Evolutionary conservation across 2,329 filamentous ascomycete species (phyloP).

Genomic region (Colletotrichum godetiae): DNA sequence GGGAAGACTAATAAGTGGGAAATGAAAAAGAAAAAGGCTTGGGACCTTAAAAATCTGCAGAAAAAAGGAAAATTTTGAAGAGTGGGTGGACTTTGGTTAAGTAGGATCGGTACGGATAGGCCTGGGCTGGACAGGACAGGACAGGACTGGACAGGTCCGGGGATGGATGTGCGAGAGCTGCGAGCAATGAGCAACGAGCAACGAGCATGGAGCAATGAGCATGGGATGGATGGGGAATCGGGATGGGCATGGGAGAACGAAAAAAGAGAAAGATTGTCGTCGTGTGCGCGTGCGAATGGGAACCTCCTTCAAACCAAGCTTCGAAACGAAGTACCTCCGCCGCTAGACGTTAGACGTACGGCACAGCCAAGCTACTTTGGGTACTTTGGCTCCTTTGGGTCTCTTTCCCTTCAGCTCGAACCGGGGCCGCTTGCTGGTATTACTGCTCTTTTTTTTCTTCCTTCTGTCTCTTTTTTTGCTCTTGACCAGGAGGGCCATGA

Average conservation of each 20-base stretch:
- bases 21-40: constrained; percentile 22
- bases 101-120: constrained; percentile 17
- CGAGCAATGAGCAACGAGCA: neutral
- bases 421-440: neutral
- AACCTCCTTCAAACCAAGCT: constrained; percentile 38
- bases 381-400: neutral
- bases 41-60: constrained; percentile 31
- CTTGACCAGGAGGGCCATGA: neutral
- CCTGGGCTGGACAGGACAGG: constrained; percentile 18
- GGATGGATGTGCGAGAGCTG: neutral
- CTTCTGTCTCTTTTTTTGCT: neutral
- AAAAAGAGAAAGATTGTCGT: constrained; percentile 22
- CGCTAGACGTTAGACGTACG: constrained; percentile 7
- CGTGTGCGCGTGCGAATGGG: constrained; percentile 34
- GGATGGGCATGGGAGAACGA: constrained; percentile 1
- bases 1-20: constrained; percentile 23
- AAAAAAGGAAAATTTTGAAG: constrained; percentile 1
- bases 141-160: constrained; percentile 20
- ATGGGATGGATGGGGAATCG: too few relatives aligned
- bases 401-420: neutral
- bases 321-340: constrained; percentile 31
- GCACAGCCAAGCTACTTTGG: neutral
- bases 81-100: constrained; percentile 37
- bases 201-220: too few relatives aligned
- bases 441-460: too few relatives aligned